Evolutionary conservation across 1,139 yeast species (phyloP), one percentile per base, ranked within the genome.

Genomic region (Starmera stellimalicola): DNA sequence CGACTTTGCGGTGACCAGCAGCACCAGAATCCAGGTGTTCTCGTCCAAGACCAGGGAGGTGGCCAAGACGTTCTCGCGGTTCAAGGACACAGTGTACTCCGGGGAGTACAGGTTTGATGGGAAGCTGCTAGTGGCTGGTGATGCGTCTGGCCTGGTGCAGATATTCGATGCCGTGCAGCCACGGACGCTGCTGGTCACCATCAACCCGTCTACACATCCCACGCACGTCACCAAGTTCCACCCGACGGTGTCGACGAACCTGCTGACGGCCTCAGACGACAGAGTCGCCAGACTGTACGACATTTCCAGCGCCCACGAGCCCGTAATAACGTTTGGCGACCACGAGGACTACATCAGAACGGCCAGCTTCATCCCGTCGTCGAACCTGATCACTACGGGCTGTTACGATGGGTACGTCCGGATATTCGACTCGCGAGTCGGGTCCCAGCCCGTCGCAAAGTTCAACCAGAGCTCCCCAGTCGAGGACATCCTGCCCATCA

Each of bases 211-310:
- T 1, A 63, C 78, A 15, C 87, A 84, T 56, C 88, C 97, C 9
- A 82, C 94, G 0, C 96, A 84, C 51, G 95, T 88, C 18, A 87
- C 96, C n/a, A 85, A 83, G 54, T 91, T 85, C 59, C 91, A 84
- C 48, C 87, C 93, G 9, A 63, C 77, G 4, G 64, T 74, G 28
- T 72, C 77, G 14, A 75, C 84, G 31, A 81, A 82, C 39, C 59
- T 91, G 39, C 65, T 87, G 18, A 82, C 95, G 4, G 95, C 95
- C 6, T 81, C 94, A 4, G 98, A 91, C 58, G 98, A 91, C 59
- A 68, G 94, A 48, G 68, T 77, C 9, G 87, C 87, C 2, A 67
- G 95, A 52, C 58, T 93, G 28, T 91, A 91, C 68, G 98, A 91
- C 57, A 80, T 91, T 40, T 75, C 95, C 3, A 82, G 82, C 41